Evolutionary conservation across 2,329 filamentous ascomycete genomes (phyloP), one percentile per base, ranked within the genome.

Genomic region (Penicillium sp.): DNA sequence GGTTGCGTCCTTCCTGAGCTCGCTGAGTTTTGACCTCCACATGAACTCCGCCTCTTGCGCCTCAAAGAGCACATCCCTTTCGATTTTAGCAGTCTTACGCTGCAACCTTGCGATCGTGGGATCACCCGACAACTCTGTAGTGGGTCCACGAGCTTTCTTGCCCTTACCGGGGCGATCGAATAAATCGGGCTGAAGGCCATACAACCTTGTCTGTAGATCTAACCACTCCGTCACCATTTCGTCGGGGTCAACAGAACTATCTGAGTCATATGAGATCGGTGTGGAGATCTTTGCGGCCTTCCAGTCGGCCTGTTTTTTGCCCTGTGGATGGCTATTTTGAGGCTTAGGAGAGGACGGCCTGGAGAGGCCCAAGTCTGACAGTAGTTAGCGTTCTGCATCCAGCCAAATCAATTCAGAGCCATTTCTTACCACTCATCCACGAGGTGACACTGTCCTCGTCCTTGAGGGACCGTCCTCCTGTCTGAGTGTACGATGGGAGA

Each of bases 11-110:
- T 79, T 82, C 56, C 86, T 81, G 9, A 90, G 63, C 24, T 76
- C 69, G 32, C 82, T 75, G 35, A 75, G 77, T 50, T 78, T 77
- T 5, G 72, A 66, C 50, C 76, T 79, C 87, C 86, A 90, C 57
- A 79, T 72, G 50, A 79, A 73, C 47, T 87, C 81, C 4, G 85
- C 86, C 32, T 79, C 66, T 39, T 77, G 74, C 48, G 77, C 78
- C 62, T 91, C 86, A 59, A 90, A 90, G 3, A 91, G 71, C 12
- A 89, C 75, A 62, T 91, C 87, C 26, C 81, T 85, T 60, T 93
- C 85, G 37, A 96, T 88, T 51, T 80, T 80, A 34, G 82, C 78
- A 35, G 96, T 72, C 63, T 90, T 94, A 12, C 83, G 82, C 36
- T 85, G 76, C 2, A 95, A 69, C 57, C 83, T 88, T 8, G 78